Percentiles rank a stretch among this genome's conserved stretches.
Conservation (phyloP, 345 rosid genomes). For the Cochlearia excelsa region DNA sequence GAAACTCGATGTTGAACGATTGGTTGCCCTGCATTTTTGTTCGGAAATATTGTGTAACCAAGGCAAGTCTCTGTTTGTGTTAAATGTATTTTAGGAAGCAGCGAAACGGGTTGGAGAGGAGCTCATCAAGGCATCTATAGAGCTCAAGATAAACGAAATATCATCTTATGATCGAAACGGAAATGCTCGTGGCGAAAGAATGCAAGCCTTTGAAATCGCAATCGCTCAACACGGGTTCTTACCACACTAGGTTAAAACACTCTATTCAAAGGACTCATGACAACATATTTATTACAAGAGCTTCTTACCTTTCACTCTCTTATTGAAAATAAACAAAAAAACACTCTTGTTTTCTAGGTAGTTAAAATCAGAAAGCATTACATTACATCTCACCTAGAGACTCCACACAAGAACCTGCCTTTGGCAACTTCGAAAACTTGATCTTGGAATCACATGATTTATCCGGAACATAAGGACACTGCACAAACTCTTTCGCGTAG, state of each 20-base stretch:
- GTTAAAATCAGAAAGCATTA: constrained; percentile 20
- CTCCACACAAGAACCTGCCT: constrained; percentile 7
- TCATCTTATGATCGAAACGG: constrained; percentile 85
- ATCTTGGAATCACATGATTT: constrained; percentile 49
- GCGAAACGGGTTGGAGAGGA: constrained; percentile 80
- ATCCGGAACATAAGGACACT: constrained; percentile 57
- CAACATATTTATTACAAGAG: constrained; percentile 2
- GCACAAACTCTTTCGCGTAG: constrained; percentile 52
- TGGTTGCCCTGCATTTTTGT: background rate
- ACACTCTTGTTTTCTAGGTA: constrained; percentile 10
- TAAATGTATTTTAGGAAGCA: constrained; percentile 55
- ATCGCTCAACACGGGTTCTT: constrained; percentile 68
- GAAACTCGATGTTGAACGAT: background rate
- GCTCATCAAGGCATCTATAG: constrained; percentile 61
- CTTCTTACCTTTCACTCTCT: constrained; percentile 14
- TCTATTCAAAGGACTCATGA: constrained; percentile 5
- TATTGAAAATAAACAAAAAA: constrained; percentile 10
- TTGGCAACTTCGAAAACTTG: constrained; percentile 54
- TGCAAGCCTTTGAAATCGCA: constrained; percentile 76
- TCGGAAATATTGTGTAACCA: background rate
- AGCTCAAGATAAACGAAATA: constrained; percentile 62
- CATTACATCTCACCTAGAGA: background rate
- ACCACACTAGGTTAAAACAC: constrained; percentile 39
- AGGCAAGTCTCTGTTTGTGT: constrained; percentile 8
- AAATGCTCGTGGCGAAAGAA: constrained; percentile 64